Conservation (phyloP, 306 rosid species). For the Fragaria iinumae region DNA sequence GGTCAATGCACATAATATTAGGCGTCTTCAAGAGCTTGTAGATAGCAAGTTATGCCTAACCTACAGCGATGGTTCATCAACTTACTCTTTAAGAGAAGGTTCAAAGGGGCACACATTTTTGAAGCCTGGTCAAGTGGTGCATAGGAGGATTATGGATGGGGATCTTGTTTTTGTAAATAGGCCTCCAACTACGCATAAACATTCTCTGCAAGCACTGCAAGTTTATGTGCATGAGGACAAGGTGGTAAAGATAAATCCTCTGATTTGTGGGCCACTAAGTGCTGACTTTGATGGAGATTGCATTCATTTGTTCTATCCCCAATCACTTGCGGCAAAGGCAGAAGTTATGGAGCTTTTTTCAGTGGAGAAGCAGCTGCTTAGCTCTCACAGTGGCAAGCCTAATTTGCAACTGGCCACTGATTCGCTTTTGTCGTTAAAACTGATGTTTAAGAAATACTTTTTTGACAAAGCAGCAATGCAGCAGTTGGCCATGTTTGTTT, state of each 20-base stretch:
- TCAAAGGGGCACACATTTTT: conserved; percentile 79
- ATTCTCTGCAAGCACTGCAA: conserved; percentile 82
- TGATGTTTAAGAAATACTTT: conserved; percentile 50
- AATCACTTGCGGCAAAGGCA: conserved; percentile 87
- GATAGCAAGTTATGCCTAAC: conserved; percentile 74
- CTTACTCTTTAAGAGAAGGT: conserved; percentile 85
- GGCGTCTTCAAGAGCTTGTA: conserved; percentile 70
- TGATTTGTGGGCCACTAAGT: conserved; percentile 89
- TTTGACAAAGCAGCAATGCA: conserved; percentile 53
- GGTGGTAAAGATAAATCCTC: conserved; percentile 86
- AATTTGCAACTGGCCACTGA: conserved; percentile 73
- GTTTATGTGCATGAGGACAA: conserved; percentile 88
- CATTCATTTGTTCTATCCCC: conserved; percentile 85
- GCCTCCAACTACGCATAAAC: conserved; percentile 95
- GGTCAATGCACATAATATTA: conserved; percentile 65
- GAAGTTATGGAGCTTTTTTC: conserved; percentile 89
- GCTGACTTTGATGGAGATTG: conserved; percentile 98
- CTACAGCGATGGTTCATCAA: conserved; percentile 68
- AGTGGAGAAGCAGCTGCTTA: conserved; percentile 84
- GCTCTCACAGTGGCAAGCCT: conserved; percentile 88
- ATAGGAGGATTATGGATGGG: conserved; percentile 92
- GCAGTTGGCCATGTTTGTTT: conserved; percentile 76
- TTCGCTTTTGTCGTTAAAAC: conserved; percentile 65
- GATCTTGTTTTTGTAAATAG: conserved; percentile 86
- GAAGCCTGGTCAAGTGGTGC: conserved; percentile 78